Conservation (phyloP, 805 yeast genomes). For the Wickerhamomyces sydowiorum region DNA sequence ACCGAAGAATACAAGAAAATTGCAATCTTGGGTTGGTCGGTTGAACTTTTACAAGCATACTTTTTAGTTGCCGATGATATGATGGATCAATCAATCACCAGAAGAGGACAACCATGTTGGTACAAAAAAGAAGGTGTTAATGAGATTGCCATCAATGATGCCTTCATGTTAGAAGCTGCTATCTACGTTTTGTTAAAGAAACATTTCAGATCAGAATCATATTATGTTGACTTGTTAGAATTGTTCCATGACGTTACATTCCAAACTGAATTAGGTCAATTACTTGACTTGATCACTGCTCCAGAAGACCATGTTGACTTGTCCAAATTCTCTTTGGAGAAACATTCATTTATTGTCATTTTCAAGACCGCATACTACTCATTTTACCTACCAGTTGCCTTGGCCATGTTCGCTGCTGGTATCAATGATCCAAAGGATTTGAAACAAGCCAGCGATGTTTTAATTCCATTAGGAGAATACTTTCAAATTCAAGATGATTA, state of each 20-base stretch:
- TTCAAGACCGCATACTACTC: conserved; percentile 97
- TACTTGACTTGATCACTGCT: conserved; percentile 92
- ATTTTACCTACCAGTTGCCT: conserved; percentile 94
- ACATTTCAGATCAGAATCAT: conserved; percentile 75
- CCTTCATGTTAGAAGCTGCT: conserved; percentile 95
- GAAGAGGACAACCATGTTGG: conserved; percentile 99
- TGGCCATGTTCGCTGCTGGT: conserved; percentile 93
- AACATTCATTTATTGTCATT: conserved; percentile 92
- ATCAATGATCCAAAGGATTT: conserved; percentile 63
- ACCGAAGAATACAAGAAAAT: conserved; percentile 74
- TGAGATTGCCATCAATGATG: conserved; percentile 93
- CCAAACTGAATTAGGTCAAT: conserved; percentile 96
- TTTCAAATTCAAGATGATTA: conserved; percentile 98
- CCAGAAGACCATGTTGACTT: conserved; percentile 94
- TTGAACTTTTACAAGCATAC: conserved; percentile 92
- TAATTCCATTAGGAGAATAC: conserved; percentile 95
- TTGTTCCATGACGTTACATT: conserved; percentile 95
- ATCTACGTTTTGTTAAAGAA: conserved; percentile 85
- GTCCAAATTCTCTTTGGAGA: conserved; percentile 75
- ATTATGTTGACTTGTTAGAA: conserved; percentile 87
- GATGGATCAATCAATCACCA: conserved; percentile 94
- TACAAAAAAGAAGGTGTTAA: conserved; percentile 75
- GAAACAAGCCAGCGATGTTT: conserved; percentile 79
- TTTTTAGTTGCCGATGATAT: conserved; percentile 97
- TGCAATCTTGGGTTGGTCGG: conserved; percentile 91